phyloP scores from a whole-genome alignment of 805 yeast genomes.

The Nakazawaea wyomingensis region DNA sequence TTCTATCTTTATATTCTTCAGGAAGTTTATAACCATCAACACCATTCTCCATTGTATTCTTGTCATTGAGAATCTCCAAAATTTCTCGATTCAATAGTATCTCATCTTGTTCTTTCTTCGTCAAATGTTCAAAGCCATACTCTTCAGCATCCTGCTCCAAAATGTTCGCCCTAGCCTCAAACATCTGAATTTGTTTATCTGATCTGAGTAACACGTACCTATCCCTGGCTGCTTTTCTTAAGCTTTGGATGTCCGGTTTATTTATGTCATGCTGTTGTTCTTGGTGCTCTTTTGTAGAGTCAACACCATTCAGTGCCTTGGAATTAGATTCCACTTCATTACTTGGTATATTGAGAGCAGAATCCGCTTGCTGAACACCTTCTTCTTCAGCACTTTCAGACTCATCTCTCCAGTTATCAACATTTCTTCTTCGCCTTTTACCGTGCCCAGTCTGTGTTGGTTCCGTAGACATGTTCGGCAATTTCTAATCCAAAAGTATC shows the following conservation, averaged over 20 bases:
- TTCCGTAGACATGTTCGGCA: not conserved
- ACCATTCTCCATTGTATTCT: slow-evolving; percentile 30
- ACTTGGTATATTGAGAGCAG: not conserved
- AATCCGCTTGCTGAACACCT: too few relatives aligned
- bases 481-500: too few relatives aligned
- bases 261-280: too few relatives aligned
- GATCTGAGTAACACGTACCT: slow-evolving; percentile 44
- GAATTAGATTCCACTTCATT: not conserved
- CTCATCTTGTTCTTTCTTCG: slow-evolving; percentile 45
- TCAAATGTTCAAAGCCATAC: slow-evolving; percentile 51
- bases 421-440: slow-evolving; percentile 10
- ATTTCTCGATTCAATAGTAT: slow-evolving; percentile 46
- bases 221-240: slow-evolving; percentile 45
- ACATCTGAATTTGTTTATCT: slow-evolving; percentile 34
- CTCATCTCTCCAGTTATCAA: slow-evolving; percentile 12
- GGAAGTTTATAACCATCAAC: slow-evolving; percentile 47
- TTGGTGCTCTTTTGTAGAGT: not conserved
- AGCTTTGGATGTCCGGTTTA: slow-evolving; percentile 18
- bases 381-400: not conserved
- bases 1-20: slow-evolving; percentile 51
- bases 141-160: slow-evolving; percentile 43
- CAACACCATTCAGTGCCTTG: not conserved
- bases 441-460: slow-evolving; percentile 9
- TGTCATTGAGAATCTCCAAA: slow-evolving; percentile 35
- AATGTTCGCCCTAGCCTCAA: slow-evolving; percentile 42